Conservation (phyloP, 176 grass and related monocot genomes). For the Avena sativa region DNA sequence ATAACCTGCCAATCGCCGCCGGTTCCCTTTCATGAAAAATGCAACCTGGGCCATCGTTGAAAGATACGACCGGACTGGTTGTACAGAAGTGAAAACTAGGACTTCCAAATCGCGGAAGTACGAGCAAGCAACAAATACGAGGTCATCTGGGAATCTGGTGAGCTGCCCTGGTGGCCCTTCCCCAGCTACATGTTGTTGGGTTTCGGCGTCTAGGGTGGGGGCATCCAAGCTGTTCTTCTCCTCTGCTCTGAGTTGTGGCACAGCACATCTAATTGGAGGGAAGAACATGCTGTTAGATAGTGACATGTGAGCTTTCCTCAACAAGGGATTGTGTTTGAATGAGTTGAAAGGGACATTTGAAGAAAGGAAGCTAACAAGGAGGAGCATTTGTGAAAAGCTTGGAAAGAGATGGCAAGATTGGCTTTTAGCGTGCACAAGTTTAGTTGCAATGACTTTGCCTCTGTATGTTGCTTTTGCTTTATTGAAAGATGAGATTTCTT, state of each 20-base stretch:
- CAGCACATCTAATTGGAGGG: conserved; percentile 29
- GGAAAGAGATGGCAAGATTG: conserved; percentile 41
- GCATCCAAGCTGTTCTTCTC: conserved; percentile 38
- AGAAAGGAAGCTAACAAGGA: conserved; percentile 35
- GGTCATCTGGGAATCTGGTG: conserved; percentile 37
- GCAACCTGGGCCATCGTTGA: conserved; percentile 9
- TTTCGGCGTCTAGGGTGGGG: conserved; percentile 18
- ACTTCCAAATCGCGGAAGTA: background rate
- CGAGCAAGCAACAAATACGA: conserved; percentile 11
- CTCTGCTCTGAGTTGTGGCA: conserved; percentile 8
- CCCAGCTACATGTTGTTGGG: conserved; percentile 32
- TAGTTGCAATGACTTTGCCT: conserved; percentile 51
- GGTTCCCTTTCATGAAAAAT: conserved; percentile 2
- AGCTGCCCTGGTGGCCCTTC: conserved; percentile 51
- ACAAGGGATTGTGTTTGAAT: conserved; percentile 28
- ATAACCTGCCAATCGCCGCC: background rate
- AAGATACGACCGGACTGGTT: background rate
- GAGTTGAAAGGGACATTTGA: conserved; percentile 35
- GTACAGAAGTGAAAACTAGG: conserved; percentile 5
- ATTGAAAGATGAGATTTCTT: conserved; percentile 47
- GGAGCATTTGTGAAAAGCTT: conserved; percentile 33
- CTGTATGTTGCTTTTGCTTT: conserved; percentile 60
- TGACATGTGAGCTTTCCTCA: conserved; percentile 29
- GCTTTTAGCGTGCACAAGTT: conserved; percentile 60
- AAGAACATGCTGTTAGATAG: conserved; percentile 22